These are phyloP conservation scores for Phytophthora megakarya DNA, from an alignment of 352 stramenopile genomes.

Conservation along the genomic window DNA sequence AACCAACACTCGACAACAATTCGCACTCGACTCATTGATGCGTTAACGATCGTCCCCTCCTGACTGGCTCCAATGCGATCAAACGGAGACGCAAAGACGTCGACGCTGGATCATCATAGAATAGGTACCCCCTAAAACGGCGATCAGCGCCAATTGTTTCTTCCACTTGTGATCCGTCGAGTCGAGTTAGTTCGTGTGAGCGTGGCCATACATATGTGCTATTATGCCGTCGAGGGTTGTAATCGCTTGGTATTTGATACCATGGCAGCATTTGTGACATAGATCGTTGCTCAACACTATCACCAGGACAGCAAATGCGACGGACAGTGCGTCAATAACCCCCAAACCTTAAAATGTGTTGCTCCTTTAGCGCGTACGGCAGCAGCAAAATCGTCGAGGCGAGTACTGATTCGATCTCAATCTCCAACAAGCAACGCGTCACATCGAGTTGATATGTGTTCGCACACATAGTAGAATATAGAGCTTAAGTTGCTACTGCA, in stretches of 20 bases:
- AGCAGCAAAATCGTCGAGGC: conserved; percentile 2
- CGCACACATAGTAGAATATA: too few relatives aligned
- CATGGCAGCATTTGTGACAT: conserved; percentile 7
- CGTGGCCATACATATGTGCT: background rate
- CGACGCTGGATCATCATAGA: conserved; percentile 8
- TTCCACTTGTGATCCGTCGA: background rate
- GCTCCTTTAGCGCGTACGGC: background rate
- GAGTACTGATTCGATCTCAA: background rate
- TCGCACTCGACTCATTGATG: background rate
- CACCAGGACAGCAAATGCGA: background rate
- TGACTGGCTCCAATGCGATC: background rate
- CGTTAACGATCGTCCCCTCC: background rate
- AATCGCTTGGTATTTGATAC: background rate
- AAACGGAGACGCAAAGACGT: conserved; percentile 17
- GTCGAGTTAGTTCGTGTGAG: background rate
- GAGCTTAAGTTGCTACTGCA: too few relatives aligned
- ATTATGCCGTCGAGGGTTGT: conserved; percentile 5
- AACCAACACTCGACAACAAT: background rate
- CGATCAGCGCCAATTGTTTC: too few relatives aligned
- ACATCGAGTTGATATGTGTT: background rate
- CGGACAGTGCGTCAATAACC: conserved; percentile 1
- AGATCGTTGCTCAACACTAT: background rate
- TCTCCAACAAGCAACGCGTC: background rate
- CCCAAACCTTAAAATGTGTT: background rate
- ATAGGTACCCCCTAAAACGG: background rate